Base-by-base conservation (phyloP, 441 rosid species). In the Breynia disticha region DNA sequence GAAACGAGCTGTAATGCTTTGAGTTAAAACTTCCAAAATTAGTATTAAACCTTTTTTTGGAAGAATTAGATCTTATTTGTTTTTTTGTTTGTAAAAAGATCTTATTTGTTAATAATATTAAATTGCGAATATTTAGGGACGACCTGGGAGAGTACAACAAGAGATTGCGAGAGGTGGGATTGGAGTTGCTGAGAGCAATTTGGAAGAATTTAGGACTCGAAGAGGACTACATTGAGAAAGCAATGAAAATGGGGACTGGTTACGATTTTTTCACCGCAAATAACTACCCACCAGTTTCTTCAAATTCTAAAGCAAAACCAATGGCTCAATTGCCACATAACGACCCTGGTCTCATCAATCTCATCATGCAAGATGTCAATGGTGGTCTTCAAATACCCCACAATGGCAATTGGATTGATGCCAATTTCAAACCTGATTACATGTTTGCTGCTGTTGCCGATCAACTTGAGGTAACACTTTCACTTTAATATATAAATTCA, bases 341-440 rank as follows among this genome's bases (percentile, higher is more conserved):
- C 8, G 66, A 62, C 44, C 57, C 66, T 1, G 10, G 59, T 39
- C 60, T 62, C 6, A 13, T 62, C 2, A 39, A 48, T 20, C 48
- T 62, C n/a, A 42, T 62, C 10, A 47, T 55, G 1, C 60, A 62
- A 6, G 48, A 62, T 12, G 47, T 48, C 11, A 55, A 46, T n/a
- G 66, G 66, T 28, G 66, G 66, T 15, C 46, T 62, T 2, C 66
- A 62, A 55, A 28, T 62, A 13, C 16, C 47, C 28, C 55, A 54
- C n/a, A 16, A 62, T 0, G 66, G 66, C 22, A 46, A 62, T 39
- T 54, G 66, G 66, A n/a, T 54, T 19, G 42, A 54, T 15, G 44
- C 48, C 8, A 62, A 21, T 11, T 28, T 54, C 48, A 41, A 21
- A 32, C 66, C 60, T 38, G 13, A 46, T 16, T 54, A 28, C 38